Evolutionary conservation across 495 filamentous ascomycete genomes (phyloP).

Genomic region (Cercophora newfieldiana): DNA sequence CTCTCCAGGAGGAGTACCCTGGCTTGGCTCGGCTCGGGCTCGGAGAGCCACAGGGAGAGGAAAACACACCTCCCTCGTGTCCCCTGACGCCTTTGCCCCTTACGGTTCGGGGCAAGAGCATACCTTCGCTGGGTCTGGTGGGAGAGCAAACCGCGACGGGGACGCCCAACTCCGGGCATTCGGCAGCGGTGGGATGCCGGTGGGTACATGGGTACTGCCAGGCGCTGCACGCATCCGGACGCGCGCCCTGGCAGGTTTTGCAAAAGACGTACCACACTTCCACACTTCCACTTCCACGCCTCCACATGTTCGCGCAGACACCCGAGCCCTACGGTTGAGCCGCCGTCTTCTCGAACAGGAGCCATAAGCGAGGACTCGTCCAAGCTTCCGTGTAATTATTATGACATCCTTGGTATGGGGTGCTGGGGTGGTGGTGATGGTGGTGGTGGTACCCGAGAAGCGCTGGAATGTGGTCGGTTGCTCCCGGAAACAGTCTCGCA

Average conservation of each 20-base stretch:
- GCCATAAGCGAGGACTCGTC: too few relatives aligned
- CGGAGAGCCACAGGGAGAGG: background rate
- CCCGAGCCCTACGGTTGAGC: conserved; percentile 17
- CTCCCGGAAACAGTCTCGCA: conserved; percentile 28
- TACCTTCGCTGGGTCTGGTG: background rate
- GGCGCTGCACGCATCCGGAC: background rate
- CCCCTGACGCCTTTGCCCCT: background rate
- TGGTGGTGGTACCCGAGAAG: conserved; percentile 13
- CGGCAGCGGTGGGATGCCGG: background rate
- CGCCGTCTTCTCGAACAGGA: conserved; percentile 20
- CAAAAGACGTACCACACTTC: conserved; percentile 4
- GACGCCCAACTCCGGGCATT: background rate
- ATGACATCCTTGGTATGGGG: conserved; percentile 5
- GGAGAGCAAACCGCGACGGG: background rate
- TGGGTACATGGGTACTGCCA: background rate
- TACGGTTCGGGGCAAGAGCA: background rate
- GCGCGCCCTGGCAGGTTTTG: conserved; percentile 1
- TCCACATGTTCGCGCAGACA: conserved; percentile 34
- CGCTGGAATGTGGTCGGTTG: conserved; percentile 28
- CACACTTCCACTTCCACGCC: background rate
- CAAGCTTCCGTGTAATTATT: too few relatives aligned
- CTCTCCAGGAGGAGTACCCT: background rate
- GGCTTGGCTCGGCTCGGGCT: background rate
- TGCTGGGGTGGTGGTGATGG: background rate
- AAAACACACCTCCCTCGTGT: background rate